These are phyloP conservation scores for Euphrasia confusa DNA, from an alignment of 257 asterid genomes.

Conservation along the genomic window DNA sequence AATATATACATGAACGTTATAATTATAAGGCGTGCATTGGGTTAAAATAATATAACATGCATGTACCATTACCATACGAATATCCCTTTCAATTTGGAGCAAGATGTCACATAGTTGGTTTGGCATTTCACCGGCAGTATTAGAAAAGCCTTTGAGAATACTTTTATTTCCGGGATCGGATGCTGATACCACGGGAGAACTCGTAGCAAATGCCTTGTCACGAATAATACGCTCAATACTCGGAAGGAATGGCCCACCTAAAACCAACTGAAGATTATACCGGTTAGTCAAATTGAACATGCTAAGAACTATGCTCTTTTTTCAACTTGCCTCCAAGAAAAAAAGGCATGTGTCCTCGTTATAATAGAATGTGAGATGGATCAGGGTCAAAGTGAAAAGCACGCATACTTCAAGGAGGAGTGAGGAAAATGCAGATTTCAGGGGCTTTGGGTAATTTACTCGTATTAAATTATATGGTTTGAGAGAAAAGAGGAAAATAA, in stretches of 20 bases:
- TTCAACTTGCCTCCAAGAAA: too few relatives aligned
- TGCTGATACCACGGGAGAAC: slow-evolving; percentile 78
- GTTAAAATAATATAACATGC: slow-evolving; percentile 11
- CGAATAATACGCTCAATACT: slow-evolving; percentile 74
- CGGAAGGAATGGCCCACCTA: slow-evolving; percentile 94
- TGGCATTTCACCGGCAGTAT: slow-evolving; percentile 36
- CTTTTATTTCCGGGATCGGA: slow-evolving; percentile 77
- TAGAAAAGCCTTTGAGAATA: slow-evolving; percentile 48
- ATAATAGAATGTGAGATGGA: too few relatives aligned
- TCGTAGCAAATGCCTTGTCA: slow-evolving; percentile 57
- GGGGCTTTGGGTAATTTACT: too few relatives aligned
- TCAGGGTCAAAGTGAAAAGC: too few relatives aligned
- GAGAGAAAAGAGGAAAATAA: too few relatives aligned
- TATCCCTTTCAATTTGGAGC: slow-evolving; percentile 54
- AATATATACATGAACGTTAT: slow-evolving; percentile 7
- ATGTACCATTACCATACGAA: slow-evolving; percentile 45
- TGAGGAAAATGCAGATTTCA: too few relatives aligned
- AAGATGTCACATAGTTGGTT: slow-evolving; percentile 68
- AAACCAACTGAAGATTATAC: slow-evolving; percentile 54
- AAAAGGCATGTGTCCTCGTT: too few relatives aligned
- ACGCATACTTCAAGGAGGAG: too few relatives aligned
- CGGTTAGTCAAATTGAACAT: slow-evolving; percentile 26
- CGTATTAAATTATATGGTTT: too few relatives aligned
- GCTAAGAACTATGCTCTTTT: not conserved
- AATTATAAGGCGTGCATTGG: not conserved